Conservation (phyloP, 2,329 filamentous ascomycete species). For the Fusarium solani-melongenae region DNA sequence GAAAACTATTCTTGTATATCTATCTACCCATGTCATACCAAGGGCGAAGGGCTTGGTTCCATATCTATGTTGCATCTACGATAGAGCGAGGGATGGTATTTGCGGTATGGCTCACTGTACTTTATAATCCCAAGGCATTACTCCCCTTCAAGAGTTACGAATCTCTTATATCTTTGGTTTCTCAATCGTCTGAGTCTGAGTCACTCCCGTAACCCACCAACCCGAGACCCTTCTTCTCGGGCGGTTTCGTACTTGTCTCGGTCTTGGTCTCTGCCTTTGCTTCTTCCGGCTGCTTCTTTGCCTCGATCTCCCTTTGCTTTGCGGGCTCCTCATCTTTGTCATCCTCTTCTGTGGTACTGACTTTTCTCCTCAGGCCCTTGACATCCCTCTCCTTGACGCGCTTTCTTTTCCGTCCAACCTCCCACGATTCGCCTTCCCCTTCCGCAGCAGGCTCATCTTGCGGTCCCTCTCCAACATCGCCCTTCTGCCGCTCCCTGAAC, state of each 20-base stretch:
- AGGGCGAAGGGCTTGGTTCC: slow-evolving; percentile 15
- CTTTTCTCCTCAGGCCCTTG: slow-evolving; percentile 47
- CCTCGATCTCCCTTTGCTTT: slow-evolving; percentile 18
- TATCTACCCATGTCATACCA: slow-evolving; percentile 32
- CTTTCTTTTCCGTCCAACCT: slow-evolving; percentile 51
- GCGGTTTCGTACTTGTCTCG: slow-evolving; percentile 4
- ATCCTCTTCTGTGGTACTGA: slow-evolving; percentile 22
- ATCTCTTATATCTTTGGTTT: not conserved
- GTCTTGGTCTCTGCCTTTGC: slow-evolving; percentile 7
- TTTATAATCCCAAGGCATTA: slow-evolving; percentile 28
- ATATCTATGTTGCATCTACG: slow-evolving; percentile 18
- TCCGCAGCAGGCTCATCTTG: slow-evolving; percentile 36
- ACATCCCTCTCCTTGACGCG: slow-evolving; percentile 51
- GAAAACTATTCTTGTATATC: slow-evolving; percentile 34
- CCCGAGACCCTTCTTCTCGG: slow-evolving; percentile 46
- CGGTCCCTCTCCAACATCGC: slow-evolving; percentile 35
- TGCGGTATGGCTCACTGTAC: slow-evolving; percentile 22
- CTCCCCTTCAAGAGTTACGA: slow-evolving; percentile 24
- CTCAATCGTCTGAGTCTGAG: slow-evolving; percentile 59
- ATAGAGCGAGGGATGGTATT: slow-evolving; percentile 33
- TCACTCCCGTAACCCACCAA: slow-evolving; percentile 64
- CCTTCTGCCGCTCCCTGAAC: slow-evolving; percentile 65
- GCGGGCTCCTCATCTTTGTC: slow-evolving; percentile 24
- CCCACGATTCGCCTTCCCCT: slow-evolving; percentile 48
- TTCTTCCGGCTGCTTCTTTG: slow-evolving; percentile 19